phyloP scores from a whole-genome alignment of 768 basidiomycete genomes.

The Rhizopogon roseolus region DNA sequence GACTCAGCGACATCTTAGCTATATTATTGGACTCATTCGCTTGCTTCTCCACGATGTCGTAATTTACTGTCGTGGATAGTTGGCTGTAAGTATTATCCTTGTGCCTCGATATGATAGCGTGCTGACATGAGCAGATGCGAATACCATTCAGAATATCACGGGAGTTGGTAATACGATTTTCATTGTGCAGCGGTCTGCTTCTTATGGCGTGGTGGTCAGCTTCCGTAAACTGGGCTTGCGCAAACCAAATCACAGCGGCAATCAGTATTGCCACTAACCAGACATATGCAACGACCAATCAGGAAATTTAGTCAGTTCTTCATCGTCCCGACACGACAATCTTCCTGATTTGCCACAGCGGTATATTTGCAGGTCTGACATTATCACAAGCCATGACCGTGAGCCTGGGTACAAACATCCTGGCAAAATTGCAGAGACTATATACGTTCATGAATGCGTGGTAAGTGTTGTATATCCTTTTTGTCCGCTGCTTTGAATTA shows the following conservation, averaged over 20 bases:
- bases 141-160: constrained; percentile 46
- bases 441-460: constrained; percentile 36
- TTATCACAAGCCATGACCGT: constrained; percentile 57
- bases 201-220: constrained; percentile 18
- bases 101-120: neutral
- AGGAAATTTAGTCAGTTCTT: constrained; percentile 37
- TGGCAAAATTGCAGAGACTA: constrained; percentile 62
- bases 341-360: constrained; percentile 35
- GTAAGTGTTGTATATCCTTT: constrained; percentile 11
- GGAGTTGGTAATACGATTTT: constrained; percentile 10
- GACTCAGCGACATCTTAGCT: constrained; percentile 18
- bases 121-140: constrained; percentile 31
- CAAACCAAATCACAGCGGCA: constrained; percentile 52
- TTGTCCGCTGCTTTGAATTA: neutral
- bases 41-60: constrained; percentile 39
- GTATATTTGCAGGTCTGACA: constrained; percentile 56
- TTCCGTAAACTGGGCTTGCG: constrained; percentile 60
- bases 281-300: constrained; percentile 35
- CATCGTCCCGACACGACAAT: neutral
- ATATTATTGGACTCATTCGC: constrained; percentile 49
- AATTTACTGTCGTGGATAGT: constrained; percentile 49
- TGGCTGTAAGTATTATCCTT: constrained; percentile 34
- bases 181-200: neutral
- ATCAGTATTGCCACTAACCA: constrained; percentile 35
- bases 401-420: constrained; percentile 53